Evolutionary conservation across 257 asterid genomes (phyloP), one percentile per base, ranked within the genome.

Genomic region (Jacaranda mimosifolia): DNA sequence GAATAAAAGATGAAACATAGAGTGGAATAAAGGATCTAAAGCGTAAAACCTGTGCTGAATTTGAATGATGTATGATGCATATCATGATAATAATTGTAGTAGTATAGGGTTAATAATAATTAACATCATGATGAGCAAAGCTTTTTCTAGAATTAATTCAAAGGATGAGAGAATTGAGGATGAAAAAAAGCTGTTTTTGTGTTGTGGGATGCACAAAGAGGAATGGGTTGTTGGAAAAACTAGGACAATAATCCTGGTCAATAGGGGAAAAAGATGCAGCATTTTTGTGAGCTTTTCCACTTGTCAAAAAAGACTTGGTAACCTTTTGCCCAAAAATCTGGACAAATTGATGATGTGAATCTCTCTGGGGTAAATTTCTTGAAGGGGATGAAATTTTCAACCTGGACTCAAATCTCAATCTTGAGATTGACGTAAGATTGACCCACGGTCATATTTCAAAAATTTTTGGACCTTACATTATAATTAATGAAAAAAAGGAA

Each of bases 211-310:
- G 32, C 32, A 26, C 32, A 26, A 26, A 26, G 68, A 63, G 76
- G 75, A 77, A 63, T 9, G 72, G 17, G 63, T 57, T 80, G 78
- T 76, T 73, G 79, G 78, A 42, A 67, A 69, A 59, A 42, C 15
- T 68, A 75, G 35, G 80, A 80, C 82, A 80, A 64, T 48, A 76
- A 75, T 85, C 87, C 87, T 79, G 87, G 87, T 85, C 88, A 85
- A 85, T 46, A 46, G 86, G 84, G 74, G 10, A 21, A 18, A 62
- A 8, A 26, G 32, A 66, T 55, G 73, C 73, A 63, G 17, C 66
- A 68, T 17, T 76, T 76, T 55, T 15, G 17, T 26, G 72, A 21
- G 18, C 75, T 67, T 76, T 67, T 66, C 8, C 49, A 56, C 68
- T 67, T 67, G 39, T 76, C 18, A 76, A 56, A 76, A 68, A 43